A percentile compares a stretch with the other conserved stretches of the same genome.
These are phyloP conservation scores for Pythium sukuiense DNA, from an alignment of 352 stramenopile species.

Conservation along the genomic window DNA sequence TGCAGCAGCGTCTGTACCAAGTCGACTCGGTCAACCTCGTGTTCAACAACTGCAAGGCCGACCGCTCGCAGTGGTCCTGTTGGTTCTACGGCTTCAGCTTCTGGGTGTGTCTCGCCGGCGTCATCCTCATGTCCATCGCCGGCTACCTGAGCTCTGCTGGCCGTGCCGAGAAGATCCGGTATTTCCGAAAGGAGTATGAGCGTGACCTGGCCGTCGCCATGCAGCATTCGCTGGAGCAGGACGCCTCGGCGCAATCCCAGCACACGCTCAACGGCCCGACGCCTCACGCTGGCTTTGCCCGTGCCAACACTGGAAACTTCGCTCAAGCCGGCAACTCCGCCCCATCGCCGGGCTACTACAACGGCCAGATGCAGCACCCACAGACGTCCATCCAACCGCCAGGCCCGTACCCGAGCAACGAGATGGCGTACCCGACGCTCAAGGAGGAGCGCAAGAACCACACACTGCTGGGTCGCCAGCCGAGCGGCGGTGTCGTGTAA, in stretches of 20 bases:
- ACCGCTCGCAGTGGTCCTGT: constrained; percentile 70
- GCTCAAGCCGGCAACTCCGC: not conserved
- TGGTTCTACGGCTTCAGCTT: constrained; percentile 90
- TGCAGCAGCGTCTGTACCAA: constrained; percentile 79
- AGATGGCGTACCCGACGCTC: constrained; percentile 63
- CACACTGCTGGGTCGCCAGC: constrained; percentile 59
- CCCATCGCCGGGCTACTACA: constrained; percentile 8
- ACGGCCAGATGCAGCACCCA: constrained; percentile 24
- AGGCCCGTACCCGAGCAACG: constrained; percentile 28
- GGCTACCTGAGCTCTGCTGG: constrained; percentile 80
- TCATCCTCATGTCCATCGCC: constrained; percentile 76
- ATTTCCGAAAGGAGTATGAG: constrained; percentile 85
- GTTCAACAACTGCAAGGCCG: constrained; percentile 71
- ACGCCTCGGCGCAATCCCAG: constrained; percentile 33
- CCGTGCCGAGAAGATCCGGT: constrained; percentile 81
- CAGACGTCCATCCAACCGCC: not conserved
- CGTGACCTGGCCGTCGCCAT: constrained; percentile 71
- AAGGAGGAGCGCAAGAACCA: constrained; percentile 69
- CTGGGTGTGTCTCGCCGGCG: constrained; percentile 79
- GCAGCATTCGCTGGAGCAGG: constrained; percentile 68
- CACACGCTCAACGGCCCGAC: constrained; percentile 24
- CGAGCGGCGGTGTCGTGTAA: constrained; percentile 69
- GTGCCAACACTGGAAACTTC: constrained; percentile 19
- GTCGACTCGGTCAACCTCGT: constrained; percentile 79
- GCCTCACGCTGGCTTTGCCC: constrained; percentile 17